Base-by-base conservation (phyloP, 805 yeast genomes). In the Saccharomycopsis synnaedendra region DNA sequence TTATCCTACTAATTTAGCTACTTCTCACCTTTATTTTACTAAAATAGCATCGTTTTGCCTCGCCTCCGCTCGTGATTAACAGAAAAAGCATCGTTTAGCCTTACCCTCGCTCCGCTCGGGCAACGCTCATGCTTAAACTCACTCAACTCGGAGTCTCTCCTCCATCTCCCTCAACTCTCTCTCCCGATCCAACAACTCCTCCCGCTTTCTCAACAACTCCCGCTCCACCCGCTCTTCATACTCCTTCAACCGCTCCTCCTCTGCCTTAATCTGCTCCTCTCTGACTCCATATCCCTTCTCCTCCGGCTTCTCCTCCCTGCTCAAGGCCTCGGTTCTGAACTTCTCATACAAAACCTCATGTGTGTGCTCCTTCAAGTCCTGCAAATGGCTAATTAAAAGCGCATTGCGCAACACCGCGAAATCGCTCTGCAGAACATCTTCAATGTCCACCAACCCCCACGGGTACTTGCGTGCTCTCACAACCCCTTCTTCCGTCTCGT, bases 141-240 rank as follows among this genome's bases (percentile, higher is more conserved):
- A 19, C 19, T 19, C 19, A 19, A 19, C 19, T 19, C 19, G 19
- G 19, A 82, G 69, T 58, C 86, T 69, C 58, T 75, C 81, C 59
- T 80, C 96, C 56, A 87, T 83, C 55, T 83, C 90, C 57, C 78
- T 80, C 60, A 87, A 73, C 63, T 88, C 96, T 58, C 78, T 76
- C 64, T 88, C 97, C 60, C 95, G 77, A 55, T 80, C 84, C 61
- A 84, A 72, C 52, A 88, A 74, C 64, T 88, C 96, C 59, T 81
- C 80, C 57, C 93, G 74, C 70, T 88, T 85, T 62, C 74, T 72
- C 60, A 83, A 70, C 61, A 88, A 71, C 64, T 87, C 96, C 60
- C 82, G 85, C 66, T 88, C 96, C 30, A 88, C 94, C 57, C 93
- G 73, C 64, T 82, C 87, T 66, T 88, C 96, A 62, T 85, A 85